Evolutionary conservation across 1,284 basidiomycete genomes (phyloP).

Genomic region (Cutaneotrichosporon daszewskae): DNA sequence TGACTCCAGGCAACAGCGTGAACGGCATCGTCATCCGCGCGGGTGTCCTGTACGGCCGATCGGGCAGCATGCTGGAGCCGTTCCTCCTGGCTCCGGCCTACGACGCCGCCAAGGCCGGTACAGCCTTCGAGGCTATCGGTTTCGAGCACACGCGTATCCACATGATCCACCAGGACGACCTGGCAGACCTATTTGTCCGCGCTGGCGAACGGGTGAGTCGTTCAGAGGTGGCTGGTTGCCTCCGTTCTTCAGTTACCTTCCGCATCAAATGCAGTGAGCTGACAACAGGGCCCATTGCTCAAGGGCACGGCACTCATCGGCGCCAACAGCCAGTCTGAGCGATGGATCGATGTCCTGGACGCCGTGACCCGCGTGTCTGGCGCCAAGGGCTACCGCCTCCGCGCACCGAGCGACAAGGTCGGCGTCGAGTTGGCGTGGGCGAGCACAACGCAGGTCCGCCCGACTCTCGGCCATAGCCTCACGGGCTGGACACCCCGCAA

Average conservation of each 20-base stretch:
- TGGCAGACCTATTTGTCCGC: constrained; percentile 52
- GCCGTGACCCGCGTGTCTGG: constrained; percentile 51
- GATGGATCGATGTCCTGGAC: constrained; percentile 50
- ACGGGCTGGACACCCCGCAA: constrained; percentile 54
- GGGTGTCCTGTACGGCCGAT: constrained; percentile 43
- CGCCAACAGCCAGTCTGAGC: constrained; percentile 51
- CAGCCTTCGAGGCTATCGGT: constrained; percentile 45
- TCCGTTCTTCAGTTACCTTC: background rate
- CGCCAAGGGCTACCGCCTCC: constrained; percentile 24
- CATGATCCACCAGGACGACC: constrained; percentile 54
- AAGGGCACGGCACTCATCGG: constrained; percentile 52
- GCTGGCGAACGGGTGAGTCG: constrained; percentile 51
- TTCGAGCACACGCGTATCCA: constrained; percentile 49
- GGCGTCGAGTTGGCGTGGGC: constrained; percentile 40
- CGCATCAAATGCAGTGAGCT: constrained; percentile 12
- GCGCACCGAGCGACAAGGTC: constrained; percentile 15
- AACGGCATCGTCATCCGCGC: constrained; percentile 19
- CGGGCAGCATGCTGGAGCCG: constrained; percentile 42
- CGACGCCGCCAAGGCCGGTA: constrained; percentile 44
- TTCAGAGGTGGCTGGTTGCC: constrained; percentile 17
- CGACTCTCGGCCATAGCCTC: constrained; percentile 51
- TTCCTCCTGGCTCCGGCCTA: constrained; percentile 45
- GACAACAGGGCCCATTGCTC: constrained; percentile 43
- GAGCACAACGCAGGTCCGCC: constrained; percentile 34
- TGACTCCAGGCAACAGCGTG: constrained; percentile 28